A percentile compares a stretch with the other conserved stretches of the same genome.
phyloP scores from a whole-genome alignment of 1,139 yeast genomes.

The Meyerozyma smithsonii region DNA sequence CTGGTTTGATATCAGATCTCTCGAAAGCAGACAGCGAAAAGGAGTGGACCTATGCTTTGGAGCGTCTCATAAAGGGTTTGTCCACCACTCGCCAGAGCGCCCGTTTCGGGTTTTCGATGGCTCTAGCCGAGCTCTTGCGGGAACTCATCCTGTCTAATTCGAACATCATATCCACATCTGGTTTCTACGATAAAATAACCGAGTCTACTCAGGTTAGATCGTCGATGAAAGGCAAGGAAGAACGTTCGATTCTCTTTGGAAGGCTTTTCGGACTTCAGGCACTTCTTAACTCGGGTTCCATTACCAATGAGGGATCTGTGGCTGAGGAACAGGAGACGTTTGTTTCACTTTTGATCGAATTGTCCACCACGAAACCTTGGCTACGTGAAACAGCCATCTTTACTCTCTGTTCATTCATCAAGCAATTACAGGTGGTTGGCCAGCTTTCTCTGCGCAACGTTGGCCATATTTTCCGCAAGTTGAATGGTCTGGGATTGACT shows the following conservation, averaged over 20 bases:
- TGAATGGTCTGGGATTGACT: slow-evolving; percentile 53
- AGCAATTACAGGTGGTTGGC: slow-evolving; percentile 13
- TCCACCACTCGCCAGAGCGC: slow-evolving; percentile 81
- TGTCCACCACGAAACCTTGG: slow-evolving; percentile 74
- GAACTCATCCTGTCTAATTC: slow-evolving; percentile 28
- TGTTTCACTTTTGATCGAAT: slow-evolving; percentile 46
- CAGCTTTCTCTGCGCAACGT: slow-evolving; percentile 21
- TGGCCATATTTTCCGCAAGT: slow-evolving; percentile 28
- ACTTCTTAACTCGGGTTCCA: slow-evolving; percentile 50
- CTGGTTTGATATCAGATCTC: slow-evolving; percentile 58
- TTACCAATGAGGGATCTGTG: slow-evolving; percentile 18
- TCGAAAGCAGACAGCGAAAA: slow-evolving; percentile 35
- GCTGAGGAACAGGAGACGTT: slow-evolving; percentile 31
- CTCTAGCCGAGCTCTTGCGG: slow-evolving; percentile 70
- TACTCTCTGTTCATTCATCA: slow-evolving; percentile 55
- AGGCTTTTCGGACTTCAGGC: slow-evolving; percentile 81
- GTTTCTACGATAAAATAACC: slow-evolving; percentile 42
- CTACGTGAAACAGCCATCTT: slow-evolving; percentile 75
- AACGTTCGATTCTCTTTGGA: slow-evolving; percentile 78
- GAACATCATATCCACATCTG: slow-evolving; percentile 19
- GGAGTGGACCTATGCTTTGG: slow-evolving; percentile 82
- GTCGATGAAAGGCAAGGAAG: slow-evolving; percentile 73
- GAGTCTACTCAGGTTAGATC: slow-evolving; percentile 39
- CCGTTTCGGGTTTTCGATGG: slow-evolving; percentile 83
- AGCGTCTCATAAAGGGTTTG: slow-evolving; percentile 74